Conservation (phyloP, 2,329 filamentous ascomycete species). For the Ambrosiella cleistominuta region DNA sequence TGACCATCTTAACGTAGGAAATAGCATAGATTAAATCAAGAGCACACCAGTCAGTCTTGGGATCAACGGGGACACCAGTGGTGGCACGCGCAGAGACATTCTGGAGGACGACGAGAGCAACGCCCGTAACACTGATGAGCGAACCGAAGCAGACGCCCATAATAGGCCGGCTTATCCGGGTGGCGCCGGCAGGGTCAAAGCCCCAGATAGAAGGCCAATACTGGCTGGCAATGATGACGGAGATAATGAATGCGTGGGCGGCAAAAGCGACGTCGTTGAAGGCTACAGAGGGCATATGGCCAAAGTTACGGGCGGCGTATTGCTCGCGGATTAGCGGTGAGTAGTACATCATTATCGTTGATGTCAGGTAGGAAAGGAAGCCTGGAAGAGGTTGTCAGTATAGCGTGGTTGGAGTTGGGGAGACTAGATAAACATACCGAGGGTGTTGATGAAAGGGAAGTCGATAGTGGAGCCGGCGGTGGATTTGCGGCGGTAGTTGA, state of each 20-base stretch:
- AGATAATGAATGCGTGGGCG: slow-evolving; percentile 58
- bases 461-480: slow-evolving; percentile 76
- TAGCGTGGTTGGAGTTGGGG: neutral
- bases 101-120: slow-evolving; percentile 29
- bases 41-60: slow-evolving; percentile 35
- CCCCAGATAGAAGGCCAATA: slow-evolving; percentile 63
- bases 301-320: slow-evolving; percentile 64
- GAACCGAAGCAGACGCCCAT: slow-evolving; percentile 54
- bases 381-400: slow-evolving; percentile 24
- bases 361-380: slow-evolving; percentile 59
- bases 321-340: slow-evolving; percentile 60
- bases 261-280: slow-evolving; percentile 87
- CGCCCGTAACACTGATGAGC: slow-evolving; percentile 37
- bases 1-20: slow-evolving; percentile 74
- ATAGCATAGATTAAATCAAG: slow-evolving; percentile 50
- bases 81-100: slow-evolving; percentile 17
- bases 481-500: slow-evolving; percentile 59
- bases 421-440: slow-evolving; percentile 25
- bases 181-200: slow-evolving; percentile 43
- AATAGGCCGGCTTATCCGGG: slow-evolving; percentile 41
- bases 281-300: slow-evolving; percentile 64
- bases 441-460: slow-evolving; percentile 59
- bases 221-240: slow-evolving; percentile 57
- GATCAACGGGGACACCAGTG: slow-evolving; percentile 17
- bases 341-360: slow-evolving; percentile 59